These are phyloP conservation scores for Isatis lusitanica DNA, from an alignment of 441 rosid species.

Conservation along the genomic window DNA sequence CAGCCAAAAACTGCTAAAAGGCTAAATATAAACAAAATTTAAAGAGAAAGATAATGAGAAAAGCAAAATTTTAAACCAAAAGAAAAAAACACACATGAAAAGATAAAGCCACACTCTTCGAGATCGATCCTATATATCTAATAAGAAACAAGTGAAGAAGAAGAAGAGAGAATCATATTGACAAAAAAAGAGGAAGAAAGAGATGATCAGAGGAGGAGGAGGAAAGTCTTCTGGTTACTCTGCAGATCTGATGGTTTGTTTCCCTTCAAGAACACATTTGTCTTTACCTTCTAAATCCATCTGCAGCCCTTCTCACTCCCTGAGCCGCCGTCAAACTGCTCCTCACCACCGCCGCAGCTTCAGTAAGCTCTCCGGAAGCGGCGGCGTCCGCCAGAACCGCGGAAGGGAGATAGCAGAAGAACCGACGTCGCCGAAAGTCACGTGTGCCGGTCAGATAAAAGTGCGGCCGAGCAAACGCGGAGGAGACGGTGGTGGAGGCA, in stretches of 20 bases:
- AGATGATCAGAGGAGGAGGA: constrained; percentile 72
- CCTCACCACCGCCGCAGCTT: constrained; percentile 40
- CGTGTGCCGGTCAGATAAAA: constrained; percentile 94
- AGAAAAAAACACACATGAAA: constrained; percentile 10
- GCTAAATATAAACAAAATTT: constrained; percentile 9
- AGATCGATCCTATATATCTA: constrained; percentile 25
- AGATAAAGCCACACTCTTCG: constrained; percentile 15
- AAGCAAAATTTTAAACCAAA: constrained; percentile 17
- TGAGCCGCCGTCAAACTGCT: constrained; percentile 44
- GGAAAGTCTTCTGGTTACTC: constrained; percentile 57
- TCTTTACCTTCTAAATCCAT: constrained; percentile 66
- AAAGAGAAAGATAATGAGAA: background rate
- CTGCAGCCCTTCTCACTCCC: constrained; percentile 57
- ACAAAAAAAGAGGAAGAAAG: background rate
- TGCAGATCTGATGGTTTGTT: constrained; percentile 77
- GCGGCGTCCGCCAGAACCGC: background rate
- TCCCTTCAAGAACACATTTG: constrained; percentile 76
- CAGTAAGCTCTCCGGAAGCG: constrained; percentile 36
- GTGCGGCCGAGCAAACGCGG: constrained; percentile 50
- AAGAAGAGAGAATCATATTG: constrained; percentile 3
- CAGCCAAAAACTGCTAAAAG: constrained; percentile 12
- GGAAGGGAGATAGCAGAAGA: constrained; percentile 50
- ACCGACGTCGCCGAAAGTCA: constrained; percentile 91
- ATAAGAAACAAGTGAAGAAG: constrained; percentile 4
- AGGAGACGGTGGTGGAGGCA: constrained; percentile 39